Conservation (phyloP, 106 monocot genomes). For the Acorus gramineus region DNA sequence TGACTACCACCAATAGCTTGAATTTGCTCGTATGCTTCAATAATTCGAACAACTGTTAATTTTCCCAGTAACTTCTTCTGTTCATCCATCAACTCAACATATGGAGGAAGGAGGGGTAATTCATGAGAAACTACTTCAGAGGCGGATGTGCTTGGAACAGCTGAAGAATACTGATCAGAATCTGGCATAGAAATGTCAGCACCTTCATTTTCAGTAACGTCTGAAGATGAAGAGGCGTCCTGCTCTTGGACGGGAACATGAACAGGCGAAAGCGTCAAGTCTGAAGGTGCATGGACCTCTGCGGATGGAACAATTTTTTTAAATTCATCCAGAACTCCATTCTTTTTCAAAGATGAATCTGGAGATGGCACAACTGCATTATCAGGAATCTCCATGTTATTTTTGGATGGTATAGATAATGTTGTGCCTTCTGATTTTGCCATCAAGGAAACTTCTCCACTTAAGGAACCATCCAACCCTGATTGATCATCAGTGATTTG, state of each 20-base stretch:
- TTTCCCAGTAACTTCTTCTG: constrained; percentile 36
- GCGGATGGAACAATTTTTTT: constrained; percentile 15
- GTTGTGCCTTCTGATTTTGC: constrained; percentile 20
- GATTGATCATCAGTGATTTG: constrained; percentile 16
- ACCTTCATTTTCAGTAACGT: constrained; percentile 22
- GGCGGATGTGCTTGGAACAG: constrained; percentile 8
- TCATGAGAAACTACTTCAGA: constrained; percentile 45
- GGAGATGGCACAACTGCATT: constrained; percentile 5
- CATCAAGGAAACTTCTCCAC: constrained; percentile 12
- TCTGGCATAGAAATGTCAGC: constrained; percentile 28
- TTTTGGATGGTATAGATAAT: constrained; percentile 14
- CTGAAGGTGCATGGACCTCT: constrained; percentile 22
- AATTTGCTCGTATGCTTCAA: constrained; percentile 37
- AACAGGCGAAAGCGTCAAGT: constrained; percentile 24
- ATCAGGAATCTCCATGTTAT: constrained; percentile 19
- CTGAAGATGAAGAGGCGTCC: constrained; percentile 29
- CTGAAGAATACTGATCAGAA: constrained; percentile 27
- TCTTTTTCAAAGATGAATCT: constrained; percentile 21
- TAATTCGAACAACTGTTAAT: constrained; percentile 45
- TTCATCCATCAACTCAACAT: constrained; percentile 51
- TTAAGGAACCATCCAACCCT: constrained; percentile 12
- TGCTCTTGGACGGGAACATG: constrained; percentile 22
- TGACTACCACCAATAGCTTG: constrained; percentile 20
- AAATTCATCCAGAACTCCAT: constrained; percentile 12
- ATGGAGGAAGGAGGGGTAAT: constrained; percentile 35